These are phyloP conservation scores for Trifolium dubium DNA, from an alignment of 306 rosid species.

Conservation along the genomic window DNA sequence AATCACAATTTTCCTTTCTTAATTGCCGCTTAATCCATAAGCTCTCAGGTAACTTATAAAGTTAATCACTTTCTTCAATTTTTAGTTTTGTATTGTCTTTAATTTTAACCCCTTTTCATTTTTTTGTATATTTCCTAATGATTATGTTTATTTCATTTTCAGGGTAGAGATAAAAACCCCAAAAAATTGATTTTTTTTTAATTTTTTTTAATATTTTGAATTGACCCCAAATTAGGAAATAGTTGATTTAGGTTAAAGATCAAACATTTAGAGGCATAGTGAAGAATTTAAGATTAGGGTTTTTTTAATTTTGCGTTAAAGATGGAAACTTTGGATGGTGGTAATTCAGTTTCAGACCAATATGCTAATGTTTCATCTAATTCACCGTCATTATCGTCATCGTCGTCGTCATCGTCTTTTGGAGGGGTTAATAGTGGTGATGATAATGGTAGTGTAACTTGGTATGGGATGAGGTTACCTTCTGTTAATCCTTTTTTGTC, in stretches of 20 bases:
- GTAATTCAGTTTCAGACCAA: constrained; percentile 33
- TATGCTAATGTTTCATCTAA: constrained; percentile 43
- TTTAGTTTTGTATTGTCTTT: not conserved
- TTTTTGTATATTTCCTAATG: constrained; percentile 13
- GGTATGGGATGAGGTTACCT: constrained; percentile 57
- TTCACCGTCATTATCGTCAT: constrained; percentile 24
- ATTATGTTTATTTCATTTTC: not conserved
- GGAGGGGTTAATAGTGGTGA: constrained; percentile 32
- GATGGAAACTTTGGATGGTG: constrained; percentile 54
- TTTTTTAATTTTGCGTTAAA: constrained; percentile 32
- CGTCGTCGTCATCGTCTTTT: constrained; percentile 16
- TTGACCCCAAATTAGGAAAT: constrained; percentile 23
- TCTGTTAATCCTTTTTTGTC: constrained; percentile 59
- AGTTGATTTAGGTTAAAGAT: constrained; percentile 20
- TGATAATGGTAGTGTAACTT: constrained; percentile 35
- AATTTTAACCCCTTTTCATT: constrained; percentile 1
- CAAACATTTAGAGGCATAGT: constrained; percentile 2
- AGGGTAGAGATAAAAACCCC: constrained; percentile 5
- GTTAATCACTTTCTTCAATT: not conserved
- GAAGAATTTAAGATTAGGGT: constrained; percentile 37
- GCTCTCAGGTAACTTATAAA: constrained; percentile 27
- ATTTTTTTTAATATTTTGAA: not conserved
- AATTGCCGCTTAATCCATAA: constrained; percentile 3
- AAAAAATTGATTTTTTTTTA: not conserved
- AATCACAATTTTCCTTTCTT: not conserved